Evolutionary conservation across 176 grass and related monocot genomes (phyloP).

Genomic region (Dactylis glomerata): DNA sequence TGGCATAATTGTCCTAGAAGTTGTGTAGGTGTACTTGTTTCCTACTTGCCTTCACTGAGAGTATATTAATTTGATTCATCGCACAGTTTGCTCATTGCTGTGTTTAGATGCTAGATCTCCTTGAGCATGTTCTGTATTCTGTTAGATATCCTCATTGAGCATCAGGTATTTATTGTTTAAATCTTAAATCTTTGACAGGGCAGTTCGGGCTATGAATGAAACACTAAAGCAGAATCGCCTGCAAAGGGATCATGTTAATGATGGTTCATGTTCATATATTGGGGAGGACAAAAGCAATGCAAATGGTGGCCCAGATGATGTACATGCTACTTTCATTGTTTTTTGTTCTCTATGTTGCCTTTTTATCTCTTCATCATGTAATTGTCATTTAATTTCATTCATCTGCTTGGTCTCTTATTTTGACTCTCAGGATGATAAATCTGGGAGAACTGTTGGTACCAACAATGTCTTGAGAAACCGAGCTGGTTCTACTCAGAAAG

Average conservation of each 20-base stretch:
- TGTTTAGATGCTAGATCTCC: conserved; percentile 25
- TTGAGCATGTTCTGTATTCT: background rate
- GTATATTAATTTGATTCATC: background rate
- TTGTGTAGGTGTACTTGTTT: conserved; percentile 11
- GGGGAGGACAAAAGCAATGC: conserved; percentile 49
- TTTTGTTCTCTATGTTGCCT: conserved; percentile 17
- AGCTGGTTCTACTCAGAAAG: conserved; percentile 66
- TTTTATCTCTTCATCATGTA: conserved; percentile 21
- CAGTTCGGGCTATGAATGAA: conserved; percentile 98
- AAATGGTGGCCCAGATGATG: conserved; percentile 52
- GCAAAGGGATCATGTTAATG: conserved; percentile 72
- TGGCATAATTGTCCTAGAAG: background rate
- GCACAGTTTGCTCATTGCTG: background rate
- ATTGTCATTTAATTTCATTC: conserved; percentile 15
- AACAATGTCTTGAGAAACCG: conserved; percentile 56
- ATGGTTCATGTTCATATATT: conserved; percentile 59
- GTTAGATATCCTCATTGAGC: conserved; percentile 16
- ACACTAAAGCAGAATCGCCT: conserved; percentile 98
- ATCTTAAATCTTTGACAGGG: conserved; percentile 56
- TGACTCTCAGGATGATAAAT: conserved; percentile 57
- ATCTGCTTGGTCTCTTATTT: conserved; percentile 29
- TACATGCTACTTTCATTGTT: conserved; percentile 33
- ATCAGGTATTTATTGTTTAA: conserved; percentile 26
- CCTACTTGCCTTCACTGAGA: conserved; percentile 32
- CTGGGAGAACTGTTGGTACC: conserved; percentile 24